phyloP scores from a whole-genome alignment of 202 grass and related monocot species.

The Carex sylvatica region DNA sequence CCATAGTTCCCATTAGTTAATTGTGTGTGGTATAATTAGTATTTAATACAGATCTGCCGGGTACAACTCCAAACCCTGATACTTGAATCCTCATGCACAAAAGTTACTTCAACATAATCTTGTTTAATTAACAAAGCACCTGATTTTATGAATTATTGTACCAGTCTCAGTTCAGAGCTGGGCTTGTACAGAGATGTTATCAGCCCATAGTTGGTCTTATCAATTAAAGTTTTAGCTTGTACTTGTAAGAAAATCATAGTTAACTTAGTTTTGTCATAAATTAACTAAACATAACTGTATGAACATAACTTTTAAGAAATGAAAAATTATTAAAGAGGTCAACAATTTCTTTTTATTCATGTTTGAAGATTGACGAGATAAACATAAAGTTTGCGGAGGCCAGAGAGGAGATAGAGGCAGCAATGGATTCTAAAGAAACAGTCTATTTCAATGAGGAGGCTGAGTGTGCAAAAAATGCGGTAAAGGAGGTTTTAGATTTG shows the following conservation, averaged over 20 bases:
- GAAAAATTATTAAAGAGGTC: neutral
- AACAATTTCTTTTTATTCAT: neutral
- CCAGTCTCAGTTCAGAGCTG: neutral
- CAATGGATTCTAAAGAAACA: conserved; percentile 91
- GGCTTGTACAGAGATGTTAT: neutral
- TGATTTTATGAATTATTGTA: neutral
- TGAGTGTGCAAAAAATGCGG: conserved; percentile 66
- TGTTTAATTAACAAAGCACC: neutral
- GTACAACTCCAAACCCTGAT: neutral
- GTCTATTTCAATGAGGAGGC: conserved; percentile 97
- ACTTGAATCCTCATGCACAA: neutral
- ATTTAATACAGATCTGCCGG: neutral
- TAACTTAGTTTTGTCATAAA: neutral
- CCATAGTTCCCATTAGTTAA: neutral
- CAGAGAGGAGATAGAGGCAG: conserved; percentile 89
- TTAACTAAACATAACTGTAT: neutral
- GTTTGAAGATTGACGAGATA: conserved; percentile 54
- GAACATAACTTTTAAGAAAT: neutral
- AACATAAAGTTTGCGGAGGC: conserved; percentile 94
- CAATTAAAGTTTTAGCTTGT: neutral
- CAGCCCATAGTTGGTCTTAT: neutral
- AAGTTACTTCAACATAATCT: neutral
- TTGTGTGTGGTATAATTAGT: neutral
- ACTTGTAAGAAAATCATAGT: neutral
- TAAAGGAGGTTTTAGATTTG: conserved; percentile 42